Evolutionary conservation across 306 rosid genomes (phyloP).

Genomic region (Alnus rubra): DNA sequence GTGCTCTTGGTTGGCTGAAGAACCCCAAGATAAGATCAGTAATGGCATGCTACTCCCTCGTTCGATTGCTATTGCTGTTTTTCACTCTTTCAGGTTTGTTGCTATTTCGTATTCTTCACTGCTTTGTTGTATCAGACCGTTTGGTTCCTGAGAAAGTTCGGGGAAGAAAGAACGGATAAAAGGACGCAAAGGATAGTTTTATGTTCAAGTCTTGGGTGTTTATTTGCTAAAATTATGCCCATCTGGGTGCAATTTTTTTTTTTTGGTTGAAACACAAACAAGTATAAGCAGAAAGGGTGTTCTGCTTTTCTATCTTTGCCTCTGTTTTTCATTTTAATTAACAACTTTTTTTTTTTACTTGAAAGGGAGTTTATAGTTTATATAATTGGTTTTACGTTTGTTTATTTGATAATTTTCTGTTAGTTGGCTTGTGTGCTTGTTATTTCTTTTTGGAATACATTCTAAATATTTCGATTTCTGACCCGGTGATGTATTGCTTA

Average conservation of each 20-base stretch:
- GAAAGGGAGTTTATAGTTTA: too few relatives aligned
- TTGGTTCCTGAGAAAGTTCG: slow-evolving; percentile 26
- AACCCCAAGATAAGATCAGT: slow-evolving; percentile 39
- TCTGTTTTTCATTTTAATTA: too few relatives aligned
- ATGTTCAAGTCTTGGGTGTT: neutral
- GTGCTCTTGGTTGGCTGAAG: slow-evolving; percentile 9
- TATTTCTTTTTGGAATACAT: neutral
- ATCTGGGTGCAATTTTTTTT: neutral
- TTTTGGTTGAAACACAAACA: too few relatives aligned
- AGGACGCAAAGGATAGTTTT: neutral
- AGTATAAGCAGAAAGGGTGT: too few relatives aligned
- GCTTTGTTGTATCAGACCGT: slow-evolving; percentile 19
- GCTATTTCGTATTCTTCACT: neutral
- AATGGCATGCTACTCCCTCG: slow-evolving; percentile 39
- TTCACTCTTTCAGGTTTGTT: slow-evolving; percentile 55
- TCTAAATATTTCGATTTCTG: neutral
- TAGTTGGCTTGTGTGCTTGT: slow-evolving; percentile 13
- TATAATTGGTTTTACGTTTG: too few relatives aligned
- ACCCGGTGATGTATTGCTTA: neutral
- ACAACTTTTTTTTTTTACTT: too few relatives aligned
- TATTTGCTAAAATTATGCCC: neutral
- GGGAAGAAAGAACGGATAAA: neutral
- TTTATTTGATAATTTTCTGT: slow-evolving; percentile 6
- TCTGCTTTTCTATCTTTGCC: too few relatives aligned
- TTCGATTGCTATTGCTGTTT: slow-evolving; percentile 43